Percentiles rank a stretch among this genome's conserved stretches.
phyloP scores from a whole-genome alignment of 2,329 filamentous ascomycete species.

The Cyanodermella asteris region DNA sequence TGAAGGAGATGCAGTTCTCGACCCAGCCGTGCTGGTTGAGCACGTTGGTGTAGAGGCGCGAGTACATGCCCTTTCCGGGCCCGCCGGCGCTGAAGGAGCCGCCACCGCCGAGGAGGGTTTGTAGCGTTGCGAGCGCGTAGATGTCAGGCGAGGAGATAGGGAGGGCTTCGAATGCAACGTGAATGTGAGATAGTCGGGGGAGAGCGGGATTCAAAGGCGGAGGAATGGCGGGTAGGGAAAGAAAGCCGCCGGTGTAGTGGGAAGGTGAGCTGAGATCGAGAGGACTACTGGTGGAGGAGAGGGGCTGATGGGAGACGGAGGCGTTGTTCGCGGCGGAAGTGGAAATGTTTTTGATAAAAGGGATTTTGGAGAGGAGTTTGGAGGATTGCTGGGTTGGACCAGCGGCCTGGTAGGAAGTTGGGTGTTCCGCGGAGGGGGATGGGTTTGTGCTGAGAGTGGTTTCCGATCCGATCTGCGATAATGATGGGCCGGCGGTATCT shows the following conservation, averaged over 20 bases:
- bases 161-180: conserved; percentile 86
- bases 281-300: conserved; percentile 22
- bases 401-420: conserved; percentile 21
- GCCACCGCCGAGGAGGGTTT: conserved; percentile 85
- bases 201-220: conserved; percentile 55
- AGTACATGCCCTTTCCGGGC: conserved; percentile 98
- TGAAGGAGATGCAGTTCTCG: conserved; percentile 86
- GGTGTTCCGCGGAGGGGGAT: conserved; percentile 14
- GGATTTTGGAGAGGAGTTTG: conserved; percentile 52
- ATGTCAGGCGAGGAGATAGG: conserved; percentile 82
- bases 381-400: conserved; percentile 13
- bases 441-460: conserved; percentile 19
- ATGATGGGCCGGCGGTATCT: conserved; percentile 23
- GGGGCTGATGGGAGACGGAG: conserved; percentile 27
- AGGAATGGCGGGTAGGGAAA: conserved; percentile 61
- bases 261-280: conserved; percentile 42
- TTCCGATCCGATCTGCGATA: conserved; percentile 37
- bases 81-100: conserved; percentile 93
- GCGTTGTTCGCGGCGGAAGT: conserved; percentile 46
- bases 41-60: conserved; percentile 87
- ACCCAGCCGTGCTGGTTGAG: conserved; percentile 97
- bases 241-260: conserved; percentile 84
- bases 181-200: conserved; percentile 72
- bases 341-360: conserved; percentile 76
- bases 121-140: conserved; percentile 84